A percentile compares a stretch with the other conserved stretches of the same genome.
These are phyloP conservation scores for Harringtonia aguacate DNA, from an alignment of 2,329 filamentous ascomycete genomes.

Conservation along the genomic window DNA sequence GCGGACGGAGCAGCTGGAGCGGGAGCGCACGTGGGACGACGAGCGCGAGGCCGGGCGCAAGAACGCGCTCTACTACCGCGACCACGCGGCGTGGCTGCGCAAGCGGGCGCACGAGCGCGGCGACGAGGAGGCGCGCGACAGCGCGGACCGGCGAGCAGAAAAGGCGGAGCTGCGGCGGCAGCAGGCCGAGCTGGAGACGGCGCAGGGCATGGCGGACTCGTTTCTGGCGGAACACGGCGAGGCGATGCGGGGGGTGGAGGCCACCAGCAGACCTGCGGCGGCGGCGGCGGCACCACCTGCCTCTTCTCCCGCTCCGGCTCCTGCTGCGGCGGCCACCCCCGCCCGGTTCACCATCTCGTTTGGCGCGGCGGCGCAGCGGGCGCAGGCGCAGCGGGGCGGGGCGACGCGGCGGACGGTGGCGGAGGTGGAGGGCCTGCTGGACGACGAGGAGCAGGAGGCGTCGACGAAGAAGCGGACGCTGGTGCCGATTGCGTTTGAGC, in stretches of 20 bases:
- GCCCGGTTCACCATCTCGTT: conserved; percentile 88
- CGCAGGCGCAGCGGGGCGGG: conserved; percentile 43
- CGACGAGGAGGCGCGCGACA: conserved; percentile 67
- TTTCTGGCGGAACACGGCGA: conserved; percentile 80
- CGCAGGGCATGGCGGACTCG: conserved; percentile 75
- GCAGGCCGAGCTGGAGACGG: conserved; percentile 63
- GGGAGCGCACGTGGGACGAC: conserved; percentile 70
- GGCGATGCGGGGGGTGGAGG: conserved; percentile 50
- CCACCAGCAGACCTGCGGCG: background rate
- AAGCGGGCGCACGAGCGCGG: conserved; percentile 65
- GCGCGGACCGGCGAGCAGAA: conserved; percentile 71
- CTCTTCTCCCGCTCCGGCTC: no score
- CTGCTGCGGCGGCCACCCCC: conserved; percentile 32
- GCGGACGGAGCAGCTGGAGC: conserved; percentile 57
- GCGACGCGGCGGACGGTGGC: conserved; percentile 69
- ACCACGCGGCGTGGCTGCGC: conserved; percentile 74
- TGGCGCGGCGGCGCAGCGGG: conserved; percentile 73
- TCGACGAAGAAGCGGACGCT: conserved; percentile 60
- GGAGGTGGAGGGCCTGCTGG: conserved; percentile 86
- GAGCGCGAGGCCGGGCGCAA: conserved; percentile 68
- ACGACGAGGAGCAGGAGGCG: conserved; percentile 82
- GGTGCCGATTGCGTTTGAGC: conserved; percentile 74
- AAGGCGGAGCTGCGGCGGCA: conserved; percentile 61
- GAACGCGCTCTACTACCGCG: conserved; percentile 72
- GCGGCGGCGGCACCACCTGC: background rate